Base-by-base conservation (phyloP, 2,329 filamentous ascomycete species). In the Rhexocercosporidium sp. region DNA sequence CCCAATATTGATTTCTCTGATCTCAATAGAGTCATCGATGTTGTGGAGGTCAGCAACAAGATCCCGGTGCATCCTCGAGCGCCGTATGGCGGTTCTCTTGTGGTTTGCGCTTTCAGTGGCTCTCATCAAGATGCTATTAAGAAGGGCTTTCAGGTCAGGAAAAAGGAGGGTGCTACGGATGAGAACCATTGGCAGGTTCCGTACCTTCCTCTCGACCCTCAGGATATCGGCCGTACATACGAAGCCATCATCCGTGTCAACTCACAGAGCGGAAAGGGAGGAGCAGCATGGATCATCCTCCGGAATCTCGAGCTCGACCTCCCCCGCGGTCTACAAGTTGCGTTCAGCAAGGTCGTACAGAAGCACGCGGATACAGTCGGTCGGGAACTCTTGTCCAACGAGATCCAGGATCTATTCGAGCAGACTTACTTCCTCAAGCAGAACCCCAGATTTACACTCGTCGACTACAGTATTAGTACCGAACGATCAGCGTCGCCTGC, bases 191-290 rank as follows among this genome's bases (percentile, higher is more conserved):
- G 95, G 95, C 83, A 92, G 73, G 86, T 97, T 46, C 95, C 95
- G 0, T 98, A 98, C 78, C 90, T 98, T 59, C 95, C 95, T 14
- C 86, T 98, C 74, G 95, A 98, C 76, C 95, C 95, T 5, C 86
- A 92, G 76, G 95, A 98, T 76, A 97, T 98, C 71, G 95, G 95
- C 60, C 90, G 95, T 66, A 97, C 90, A n/a, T 98, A 98, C 86
- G 94, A 98, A 81, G 95, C 95, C 67, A 92, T 98, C 77, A 98
- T 98, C 78, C 92, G 95, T 68, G 95, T 98, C 86, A 99, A 98
- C 84, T 97, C 93, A 20, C 95, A 98, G 79, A 93, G 89, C 74
- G 95, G 95, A 72, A 98, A 99, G 83, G 95, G 95, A 69, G 96
- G 96, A 74, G 90, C 93, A 68, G 94, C 95, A 60, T 98, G 93